A percentile compares a stretch with the other conserved stretches of the same genome.
These are phyloP conservation scores for Aspergillus diversus DNA, from an alignment of 495 filamentous ascomycete genomes.

Conservation along the genomic window DNA sequence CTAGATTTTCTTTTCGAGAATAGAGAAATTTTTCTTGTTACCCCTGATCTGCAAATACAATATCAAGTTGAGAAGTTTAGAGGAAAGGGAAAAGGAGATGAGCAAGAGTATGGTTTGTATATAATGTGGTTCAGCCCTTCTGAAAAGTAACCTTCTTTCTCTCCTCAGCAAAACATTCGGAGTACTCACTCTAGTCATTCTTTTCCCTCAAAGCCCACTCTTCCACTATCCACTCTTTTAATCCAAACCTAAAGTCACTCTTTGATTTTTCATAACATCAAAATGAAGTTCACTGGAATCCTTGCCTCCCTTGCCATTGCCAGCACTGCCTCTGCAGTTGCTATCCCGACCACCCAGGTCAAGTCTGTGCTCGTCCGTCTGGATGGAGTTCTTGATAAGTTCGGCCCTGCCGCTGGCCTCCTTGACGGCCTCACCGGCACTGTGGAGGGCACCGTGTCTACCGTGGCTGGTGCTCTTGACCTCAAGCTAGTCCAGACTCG, in stretches of 20 bases:
- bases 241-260: conserved; percentile 3
- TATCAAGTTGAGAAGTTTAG: background rate
- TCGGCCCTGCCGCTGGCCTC: conserved; percentile 14
- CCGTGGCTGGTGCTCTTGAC: background rate
- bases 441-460: background rate
- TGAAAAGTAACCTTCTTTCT: conserved; percentile 6
- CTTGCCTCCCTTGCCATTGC: conserved; percentile 30
- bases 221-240: conserved; percentile 29
- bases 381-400: conserved; percentile 16
- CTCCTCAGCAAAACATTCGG: conserved; percentile 23
- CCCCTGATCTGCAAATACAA: conserved; percentile 21
- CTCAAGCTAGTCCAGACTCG: conserved; percentile 14
- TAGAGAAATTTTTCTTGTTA: background rate
- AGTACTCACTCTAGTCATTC: conserved; percentile 27
- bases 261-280: conserved; percentile 23
- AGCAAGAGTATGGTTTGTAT: background rate
- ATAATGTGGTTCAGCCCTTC: background rate
- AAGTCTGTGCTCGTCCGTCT: conserved; percentile 17
- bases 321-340: conserved; percentile 30
- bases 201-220: conserved; percentile 17
- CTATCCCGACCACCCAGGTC: conserved; percentile 24
- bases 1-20: background rate
- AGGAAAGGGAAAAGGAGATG: background rate
- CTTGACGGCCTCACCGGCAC: conserved; percentile 4
- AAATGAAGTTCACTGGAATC: conserved; percentile 48